phyloP scores from a whole-genome alignment of 805 yeast genomes.

The Metschnikowia colocasiae region DNA sequence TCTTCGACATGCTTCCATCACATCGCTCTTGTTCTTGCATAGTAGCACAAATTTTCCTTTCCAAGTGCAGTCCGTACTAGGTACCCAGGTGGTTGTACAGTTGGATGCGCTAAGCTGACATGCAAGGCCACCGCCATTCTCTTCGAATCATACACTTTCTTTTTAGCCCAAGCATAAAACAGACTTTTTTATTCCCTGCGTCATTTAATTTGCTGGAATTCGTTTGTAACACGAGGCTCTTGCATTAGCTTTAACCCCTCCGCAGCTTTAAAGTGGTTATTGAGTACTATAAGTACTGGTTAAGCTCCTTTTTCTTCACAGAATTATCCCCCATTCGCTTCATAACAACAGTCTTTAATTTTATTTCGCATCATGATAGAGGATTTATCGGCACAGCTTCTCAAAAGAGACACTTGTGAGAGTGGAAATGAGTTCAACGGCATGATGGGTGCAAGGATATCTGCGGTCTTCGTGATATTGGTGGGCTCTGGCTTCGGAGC shows the following conservation, averaged over 20 bases:
- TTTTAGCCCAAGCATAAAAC: not conserved
- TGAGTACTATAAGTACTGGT: not conserved
- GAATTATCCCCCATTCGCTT: not conserved
- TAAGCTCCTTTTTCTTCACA: not conserved
- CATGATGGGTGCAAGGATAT: constrained; percentile 48
- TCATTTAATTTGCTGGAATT: not conserved
- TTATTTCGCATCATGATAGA: constrained; percentile 7
- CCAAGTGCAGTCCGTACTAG: not conserved
- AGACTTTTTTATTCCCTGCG: not conserved
- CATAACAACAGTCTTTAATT: not conserved
- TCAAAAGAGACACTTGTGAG: constrained; percentile 36
- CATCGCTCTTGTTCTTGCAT: not conserved
- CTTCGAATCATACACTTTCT: not conserved
- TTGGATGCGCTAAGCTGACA: not conserved
- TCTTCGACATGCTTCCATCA: too few species aligned
- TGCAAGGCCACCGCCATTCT: not conserved
- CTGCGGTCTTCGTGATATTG: constrained; percentile 60
- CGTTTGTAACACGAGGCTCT: not conserved
- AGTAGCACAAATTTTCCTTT: not conserved
- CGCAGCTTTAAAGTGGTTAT: not conserved
- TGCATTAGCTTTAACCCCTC: not conserved
- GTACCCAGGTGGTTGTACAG: constrained; percentile 5
- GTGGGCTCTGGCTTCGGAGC: constrained; percentile 53
- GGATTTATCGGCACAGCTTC: constrained; percentile 7
- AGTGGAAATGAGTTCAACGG: constrained; percentile 45